A percentile compares a stretch with the other conserved stretches of the same genome.
These are phyloP conservation scores for Leucosporidium creatinivorum DNA, from an alignment of 768 basidiomycete species.

Conservation along the genomic window DNA sequence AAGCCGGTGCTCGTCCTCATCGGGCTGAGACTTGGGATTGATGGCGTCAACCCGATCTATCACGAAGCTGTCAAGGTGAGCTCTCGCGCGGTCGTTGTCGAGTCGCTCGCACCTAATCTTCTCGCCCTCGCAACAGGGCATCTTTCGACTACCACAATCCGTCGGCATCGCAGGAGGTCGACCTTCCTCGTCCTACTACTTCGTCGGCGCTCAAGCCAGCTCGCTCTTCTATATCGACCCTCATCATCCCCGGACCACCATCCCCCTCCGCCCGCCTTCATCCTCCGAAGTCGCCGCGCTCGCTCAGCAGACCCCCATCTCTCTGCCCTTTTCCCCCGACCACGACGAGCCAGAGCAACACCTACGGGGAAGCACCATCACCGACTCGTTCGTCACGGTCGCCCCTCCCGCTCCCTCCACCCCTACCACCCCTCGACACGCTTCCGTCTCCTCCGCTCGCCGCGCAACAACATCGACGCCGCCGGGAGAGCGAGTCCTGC, in stretches of 20 bases:
- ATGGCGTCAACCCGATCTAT: constrained; percentile 92
- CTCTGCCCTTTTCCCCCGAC: background rate
- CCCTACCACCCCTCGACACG: constrained; percentile 38
- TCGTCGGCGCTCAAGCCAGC: constrained; percentile 85
- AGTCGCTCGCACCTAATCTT: background rate
- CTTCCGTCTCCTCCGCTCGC: constrained; percentile 36
- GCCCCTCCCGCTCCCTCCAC: constrained; percentile 33
- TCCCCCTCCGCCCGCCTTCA: constrained; percentile 49
- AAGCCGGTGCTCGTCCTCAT: constrained; percentile 78
- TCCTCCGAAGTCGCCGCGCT: constrained; percentile 11
- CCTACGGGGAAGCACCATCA: background rate
- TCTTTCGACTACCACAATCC: constrained; percentile 90
- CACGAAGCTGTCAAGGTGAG: constrained; percentile 72
- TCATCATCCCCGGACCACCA: constrained; percentile 60
- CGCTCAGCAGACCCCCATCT: constrained; percentile 4
- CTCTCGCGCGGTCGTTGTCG: background rate
- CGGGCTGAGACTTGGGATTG: constrained; percentile 77
- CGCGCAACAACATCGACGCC: constrained; percentile 37
- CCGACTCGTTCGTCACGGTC: constrained; percentile 36
- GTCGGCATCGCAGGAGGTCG: constrained; percentile 95
- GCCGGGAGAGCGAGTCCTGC: constrained; percentile 39
- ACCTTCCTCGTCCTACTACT: constrained; percentile 96
- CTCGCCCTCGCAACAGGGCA: constrained; percentile 47
- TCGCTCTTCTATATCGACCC: constrained; percentile 55
- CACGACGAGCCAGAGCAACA: background rate